Evolutionary conservation across 106 monocot species (phyloP), one percentile per base, ranked within the genome.

Genomic region (Alisma plantagoaquatica): DNA sequence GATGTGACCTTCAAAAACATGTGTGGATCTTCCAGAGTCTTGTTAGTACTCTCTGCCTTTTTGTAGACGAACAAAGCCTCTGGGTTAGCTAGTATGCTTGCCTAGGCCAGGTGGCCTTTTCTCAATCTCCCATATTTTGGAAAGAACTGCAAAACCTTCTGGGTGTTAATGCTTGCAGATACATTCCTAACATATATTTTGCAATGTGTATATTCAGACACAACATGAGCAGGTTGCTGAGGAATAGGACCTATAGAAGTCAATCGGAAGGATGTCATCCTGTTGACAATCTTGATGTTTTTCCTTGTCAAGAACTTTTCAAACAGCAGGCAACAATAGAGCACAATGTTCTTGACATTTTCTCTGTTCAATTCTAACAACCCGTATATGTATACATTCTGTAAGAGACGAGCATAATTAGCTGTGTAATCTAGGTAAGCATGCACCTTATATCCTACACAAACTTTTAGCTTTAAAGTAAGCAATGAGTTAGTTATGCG

Each of bases 141-240:
- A 54, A 90, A 84, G 68, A 80, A 90, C 68, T 80, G 64, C 12
- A 65, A 15, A 19, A 90, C 42, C 63, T 77, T 90, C 30, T 77
- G 64, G 1, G 80, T 70, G 26, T 90, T 80, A 1, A 84, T n/a
- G 27, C 84, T 83, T 2, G 80, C 44, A 1, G 77, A 71, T 2
- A 91, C 90, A 47, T 84, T 84, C 60, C 90, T 91, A 4, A 91
- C 77, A 33, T 69, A 91, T 18, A 91, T 84, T 77, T 91, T 91
- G n/a, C 80, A 56, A 26, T 77, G 84, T 7, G 80, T 84, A 60
- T 77, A 84, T 54, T 83, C 89, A 1, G 83, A 80, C 17, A 51
- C 53, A 0, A 57, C 70, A 2, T 70, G 49, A 10, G 77, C 44
- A 0, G 65, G 41, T 10, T 10, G 41, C 16, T 41, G 41, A 16